phyloP scores from a whole-genome alignment of 2,329 filamentous ascomycete genomes.

The Raffaelea albimanens region DNA sequence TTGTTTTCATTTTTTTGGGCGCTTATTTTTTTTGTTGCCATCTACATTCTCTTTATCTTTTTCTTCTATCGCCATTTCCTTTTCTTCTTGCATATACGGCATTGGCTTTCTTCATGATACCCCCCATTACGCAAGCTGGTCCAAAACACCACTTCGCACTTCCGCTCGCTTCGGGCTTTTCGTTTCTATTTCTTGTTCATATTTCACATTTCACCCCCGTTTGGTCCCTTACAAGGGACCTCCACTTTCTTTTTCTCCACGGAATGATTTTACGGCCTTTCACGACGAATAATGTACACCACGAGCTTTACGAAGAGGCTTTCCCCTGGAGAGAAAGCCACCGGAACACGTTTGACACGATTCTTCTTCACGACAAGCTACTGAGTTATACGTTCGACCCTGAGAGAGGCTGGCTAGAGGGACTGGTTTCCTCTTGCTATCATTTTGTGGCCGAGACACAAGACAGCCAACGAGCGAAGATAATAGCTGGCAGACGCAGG shows the following conservation, averaged over 20 bases:
- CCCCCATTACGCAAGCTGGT: constrained; percentile 5
- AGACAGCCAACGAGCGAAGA: neutral
- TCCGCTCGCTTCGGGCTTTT: constrained; percentile 7
- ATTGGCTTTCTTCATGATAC: constrained; percentile 15
- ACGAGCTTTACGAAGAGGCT: constrained; percentile 6
- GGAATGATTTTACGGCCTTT: constrained; percentile 12
- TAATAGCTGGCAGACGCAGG: neutral
- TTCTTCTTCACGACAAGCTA: neutral
- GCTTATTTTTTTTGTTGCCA: constrained; percentile 14
- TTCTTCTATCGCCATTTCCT: constrained; percentile 20
- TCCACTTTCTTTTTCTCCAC: neutral
- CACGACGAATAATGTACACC: constrained; percentile 8
- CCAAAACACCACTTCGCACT: constrained; percentile 1
- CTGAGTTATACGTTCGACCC: neutral
- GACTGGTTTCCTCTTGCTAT: neutral
- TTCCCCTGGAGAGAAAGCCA: constrained; percentile 30
- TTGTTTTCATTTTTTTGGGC: constrained; percentile 7
- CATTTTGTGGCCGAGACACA: neutral
- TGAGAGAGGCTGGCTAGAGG: neutral
- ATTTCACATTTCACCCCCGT: constrained; percentile 15
- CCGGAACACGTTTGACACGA: constrained; percentile 21
- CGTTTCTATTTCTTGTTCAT: constrained; percentile 10
- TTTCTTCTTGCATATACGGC: constrained; percentile 10
- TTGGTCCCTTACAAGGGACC: neutral
- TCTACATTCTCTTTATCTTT: constrained; percentile 19